phyloP scores from a whole-genome alignment of 192 early-diverging fungal species.

The Gaertneriomyces sp. region DNA sequence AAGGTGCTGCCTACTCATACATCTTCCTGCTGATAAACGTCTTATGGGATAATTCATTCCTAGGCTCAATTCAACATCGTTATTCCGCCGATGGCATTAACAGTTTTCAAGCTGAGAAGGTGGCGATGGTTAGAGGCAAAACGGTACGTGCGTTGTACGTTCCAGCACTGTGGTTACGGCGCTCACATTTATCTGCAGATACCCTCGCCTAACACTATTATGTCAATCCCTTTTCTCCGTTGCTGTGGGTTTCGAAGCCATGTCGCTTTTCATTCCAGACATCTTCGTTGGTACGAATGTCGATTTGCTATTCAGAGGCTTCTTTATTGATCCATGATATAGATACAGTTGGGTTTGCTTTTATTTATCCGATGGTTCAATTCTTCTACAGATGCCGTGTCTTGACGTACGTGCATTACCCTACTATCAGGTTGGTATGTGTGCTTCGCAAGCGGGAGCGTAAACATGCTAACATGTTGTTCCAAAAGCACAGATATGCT shows the following conservation, averaged over 20 bases:
- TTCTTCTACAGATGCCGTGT: constrained; percentile 56
- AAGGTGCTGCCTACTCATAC: constrained; percentile 36
- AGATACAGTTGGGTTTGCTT: constrained; percentile 96
- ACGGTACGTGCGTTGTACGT: constrained; percentile 38
- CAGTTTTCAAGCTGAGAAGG: constrained; percentile 60
- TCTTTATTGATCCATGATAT: background rate
- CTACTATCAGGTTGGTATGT: constrained; percentile 71
- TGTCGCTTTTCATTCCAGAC: constrained; percentile 66
- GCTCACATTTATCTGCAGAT: constrained; percentile 39
- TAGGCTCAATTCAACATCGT: constrained; percentile 67
- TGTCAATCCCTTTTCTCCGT: constrained; percentile 83
- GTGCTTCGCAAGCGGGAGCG: constrained; percentile 3
- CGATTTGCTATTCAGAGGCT: background rate
- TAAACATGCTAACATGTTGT: background rate
- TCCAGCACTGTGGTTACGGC: background rate
- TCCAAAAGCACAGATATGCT: constrained; percentile 81
- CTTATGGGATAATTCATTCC: constrained; percentile 5
- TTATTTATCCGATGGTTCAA: constrained; percentile 79
- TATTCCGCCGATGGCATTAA: constrained; percentile 52
- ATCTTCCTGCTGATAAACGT: too few species aligned
- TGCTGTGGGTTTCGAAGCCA: constrained; percentile 69
- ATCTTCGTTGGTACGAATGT: constrained; percentile 68
- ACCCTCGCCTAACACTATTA: constrained; percentile 77
- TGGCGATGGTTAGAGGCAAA: constrained; percentile 69
- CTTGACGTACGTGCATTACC: constrained; percentile 93